Evolutionary conservation across 805 yeast species (phyloP).

Genomic region (Ogataea ganodermae): DNA sequence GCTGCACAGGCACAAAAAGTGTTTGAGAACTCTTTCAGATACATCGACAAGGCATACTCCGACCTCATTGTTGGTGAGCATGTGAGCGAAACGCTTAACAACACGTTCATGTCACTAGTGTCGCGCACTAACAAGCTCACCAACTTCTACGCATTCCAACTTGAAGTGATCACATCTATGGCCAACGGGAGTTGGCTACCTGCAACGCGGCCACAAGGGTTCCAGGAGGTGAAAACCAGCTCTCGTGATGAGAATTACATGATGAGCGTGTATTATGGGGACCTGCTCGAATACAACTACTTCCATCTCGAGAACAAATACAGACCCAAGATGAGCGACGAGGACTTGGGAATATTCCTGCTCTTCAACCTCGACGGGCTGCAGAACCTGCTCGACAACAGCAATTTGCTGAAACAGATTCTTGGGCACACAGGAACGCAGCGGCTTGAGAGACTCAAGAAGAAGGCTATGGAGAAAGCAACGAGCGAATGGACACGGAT

Average conservation of each 20-base stretch:
- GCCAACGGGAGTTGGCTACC: slow-evolving; percentile 77
- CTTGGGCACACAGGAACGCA: slow-evolving; percentile 62
- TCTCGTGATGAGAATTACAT: slow-evolving; percentile 50
- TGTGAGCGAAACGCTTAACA: slow-evolving; percentile 29
- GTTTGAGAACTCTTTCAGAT: slow-evolving; percentile 58
- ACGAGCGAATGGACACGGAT: slow-evolving; percentile 78
- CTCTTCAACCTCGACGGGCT: slow-evolving; percentile 70
- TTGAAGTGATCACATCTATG: slow-evolving; percentile 49
- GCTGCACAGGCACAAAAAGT: slow-evolving; percentile 33
- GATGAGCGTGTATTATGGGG: slow-evolving; percentile 70
- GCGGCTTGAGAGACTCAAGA: slow-evolving; percentile 67
- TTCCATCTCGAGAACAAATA: slow-evolving; percentile 64
- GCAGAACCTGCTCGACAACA: slow-evolving; percentile 70
- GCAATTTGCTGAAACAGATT: slow-evolving; percentile 44
- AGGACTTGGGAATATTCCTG: slow-evolving; percentile 66
- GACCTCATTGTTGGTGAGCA: slow-evolving; percentile 61
- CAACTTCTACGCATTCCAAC: slow-evolving; percentile 57
- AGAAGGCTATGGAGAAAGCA: slow-evolving; percentile 70
- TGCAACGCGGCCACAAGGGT: slow-evolving; percentile 65
- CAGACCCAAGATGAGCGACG: slow-evolving; percentile 43
- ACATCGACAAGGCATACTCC: slow-evolving; percentile 51
- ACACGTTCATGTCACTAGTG: slow-evolving; percentile 61
- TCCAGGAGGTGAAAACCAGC: slow-evolving; percentile 50
- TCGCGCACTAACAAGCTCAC: slow-evolving; percentile 65
- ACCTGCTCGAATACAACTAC: slow-evolving; percentile 73